phyloP scores from a whole-genome alignment of 164 flowering plant genomes.

The Chimonanthus praecox region DNA sequence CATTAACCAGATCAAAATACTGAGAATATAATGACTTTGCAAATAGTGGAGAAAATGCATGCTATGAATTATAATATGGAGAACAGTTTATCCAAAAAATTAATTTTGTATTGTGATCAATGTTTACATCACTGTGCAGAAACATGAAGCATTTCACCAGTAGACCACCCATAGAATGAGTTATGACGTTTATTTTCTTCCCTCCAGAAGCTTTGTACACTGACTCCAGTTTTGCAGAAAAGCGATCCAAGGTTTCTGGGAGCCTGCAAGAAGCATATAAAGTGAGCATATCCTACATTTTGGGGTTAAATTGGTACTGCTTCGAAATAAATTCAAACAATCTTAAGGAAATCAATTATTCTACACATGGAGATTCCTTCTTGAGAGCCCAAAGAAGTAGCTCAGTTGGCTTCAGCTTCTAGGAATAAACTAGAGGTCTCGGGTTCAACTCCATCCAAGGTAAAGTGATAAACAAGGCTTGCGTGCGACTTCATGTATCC shows the following conservation, averaged over 20 bases:
- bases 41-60: background rate
- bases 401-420: too few relatives aligned
- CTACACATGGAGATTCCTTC: too few relatives aligned
- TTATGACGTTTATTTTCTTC: slow-evolving; percentile 71
- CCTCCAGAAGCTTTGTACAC: slow-evolving; percentile 82
- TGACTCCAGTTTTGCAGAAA: slow-evolving; percentile 69
- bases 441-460: too few relatives aligned
- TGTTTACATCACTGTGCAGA: slow-evolving; percentile 68
- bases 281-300: slow-evolving; percentile 3
- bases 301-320: background rate
- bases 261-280: slow-evolving; percentile 37
- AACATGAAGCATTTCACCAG: slow-evolving; percentile 95
- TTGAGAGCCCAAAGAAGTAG: too few relatives aligned
- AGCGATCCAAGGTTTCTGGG: slow-evolving; percentile 63
- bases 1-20: background rate
- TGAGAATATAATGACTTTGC: background rate
- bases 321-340: too few relatives aligned
- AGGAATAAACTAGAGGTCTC: too few relatives aligned
- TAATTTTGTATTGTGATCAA: background rate
- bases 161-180: slow-evolving; percentile 99
- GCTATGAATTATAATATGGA: background rate
- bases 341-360: too few relatives aligned
- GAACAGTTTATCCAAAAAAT: background rate
- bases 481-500: too few relatives aligned
- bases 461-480: too few relatives aligned